Conservation (phyloP, 2,329 filamentous ascomycete species). For the Thielaviopsis populi region DNA sequence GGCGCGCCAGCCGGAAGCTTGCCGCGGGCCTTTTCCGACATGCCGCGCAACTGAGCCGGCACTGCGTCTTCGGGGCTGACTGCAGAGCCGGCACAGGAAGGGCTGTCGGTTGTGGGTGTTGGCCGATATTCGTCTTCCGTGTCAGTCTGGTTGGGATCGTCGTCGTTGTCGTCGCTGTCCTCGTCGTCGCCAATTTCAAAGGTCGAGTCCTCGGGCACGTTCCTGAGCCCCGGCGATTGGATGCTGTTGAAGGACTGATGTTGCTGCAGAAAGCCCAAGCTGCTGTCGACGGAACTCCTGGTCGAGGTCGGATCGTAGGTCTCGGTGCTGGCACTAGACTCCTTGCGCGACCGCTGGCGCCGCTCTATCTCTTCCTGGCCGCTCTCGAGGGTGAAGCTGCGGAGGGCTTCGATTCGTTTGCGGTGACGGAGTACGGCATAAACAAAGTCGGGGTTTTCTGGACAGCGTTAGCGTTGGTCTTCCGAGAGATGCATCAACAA, state of each 20-base stretch:
- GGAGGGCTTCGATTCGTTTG: conserved; percentile 70
- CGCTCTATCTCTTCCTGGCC: conserved; percentile 84
- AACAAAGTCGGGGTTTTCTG: conserved; percentile 68
- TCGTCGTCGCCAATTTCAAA: conserved; percentile 87
- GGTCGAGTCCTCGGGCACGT: conserved; percentile 58
- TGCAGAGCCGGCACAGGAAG: conserved; percentile 53
- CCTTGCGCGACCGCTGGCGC: conserved; percentile 55
- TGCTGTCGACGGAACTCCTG: conserved; percentile 52
- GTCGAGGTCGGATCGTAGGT: conserved; percentile 32
- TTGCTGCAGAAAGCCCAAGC: conserved; percentile 44
- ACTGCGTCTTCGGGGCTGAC: conserved; percentile 60
- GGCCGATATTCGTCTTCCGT: conserved; percentile 29
- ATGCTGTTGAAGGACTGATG: conserved; percentile 28
- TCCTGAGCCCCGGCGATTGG: conserved; percentile 41
- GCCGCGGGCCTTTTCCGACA: conserved; percentile 93
- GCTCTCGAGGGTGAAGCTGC: conserved; percentile 80
- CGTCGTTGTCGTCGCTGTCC: conserved; percentile 56
- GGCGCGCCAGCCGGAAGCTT: conserved; percentile 79
- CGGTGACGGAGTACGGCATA: conserved; percentile 65
- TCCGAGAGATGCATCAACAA: background rate
- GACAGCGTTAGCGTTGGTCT: conserved; percentile 7
- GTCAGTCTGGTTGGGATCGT: conserved; percentile 38
- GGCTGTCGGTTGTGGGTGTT: conserved; percentile 47
- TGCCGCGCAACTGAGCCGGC: conserved; percentile 68
- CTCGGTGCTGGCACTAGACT: conserved; percentile 37